Percentiles rank a stretch among this genome's conserved stretches.
phyloP scores from a whole-genome alignment of 345 rosid species.

The Gossypium mustelinum region DNA sequence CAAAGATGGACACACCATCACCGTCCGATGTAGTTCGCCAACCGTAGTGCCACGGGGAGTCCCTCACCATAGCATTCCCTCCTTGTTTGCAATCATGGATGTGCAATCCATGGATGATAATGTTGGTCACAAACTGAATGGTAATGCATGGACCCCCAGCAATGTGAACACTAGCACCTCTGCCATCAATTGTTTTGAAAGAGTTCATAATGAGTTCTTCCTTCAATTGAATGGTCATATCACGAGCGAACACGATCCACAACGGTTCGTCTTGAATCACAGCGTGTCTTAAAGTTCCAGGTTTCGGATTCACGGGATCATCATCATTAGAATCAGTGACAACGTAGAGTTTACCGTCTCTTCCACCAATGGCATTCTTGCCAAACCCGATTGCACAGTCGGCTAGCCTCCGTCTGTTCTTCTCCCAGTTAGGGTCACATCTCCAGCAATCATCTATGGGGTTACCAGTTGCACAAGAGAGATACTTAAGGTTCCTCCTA shows the following conservation, averaged over 20 bases:
- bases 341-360: constrained; percentile 64
- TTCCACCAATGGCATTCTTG: constrained; percentile 68
- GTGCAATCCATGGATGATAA: constrained; percentile 64
- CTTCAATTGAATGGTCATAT: constrained; percentile 70
- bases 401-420: constrained; percentile 60
- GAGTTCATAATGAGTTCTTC: constrained; percentile 84
- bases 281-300: constrained; percentile 65
- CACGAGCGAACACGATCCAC: constrained; percentile 69
- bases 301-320: constrained; percentile 65
- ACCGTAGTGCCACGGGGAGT: constrained; percentile 63
- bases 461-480: constrained; percentile 70
- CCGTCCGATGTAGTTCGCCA: constrained; percentile 75
- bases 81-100: constrained; percentile 83
- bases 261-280: constrained; percentile 68
- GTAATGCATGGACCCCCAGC: constrained; percentile 89
- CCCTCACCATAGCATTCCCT: constrained; percentile 70
- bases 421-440: constrained; percentile 72
- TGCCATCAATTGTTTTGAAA: constrained; percentile 73
- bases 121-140: constrained; percentile 65
- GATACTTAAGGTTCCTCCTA: constrained; percentile 57
- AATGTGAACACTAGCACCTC: constrained; percentile 77
- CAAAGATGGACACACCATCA: constrained; percentile 74
- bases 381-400: constrained; percentile 82
- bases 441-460: constrained; percentile 90
- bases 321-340: constrained; percentile 58